A percentile compares a stretch with the other conserved stretches of the same genome.
These are phyloP conservation scores for Ogataea henricii DNA, from an alignment of 805 yeast genomes.

Conservation along the genomic window DNA sequence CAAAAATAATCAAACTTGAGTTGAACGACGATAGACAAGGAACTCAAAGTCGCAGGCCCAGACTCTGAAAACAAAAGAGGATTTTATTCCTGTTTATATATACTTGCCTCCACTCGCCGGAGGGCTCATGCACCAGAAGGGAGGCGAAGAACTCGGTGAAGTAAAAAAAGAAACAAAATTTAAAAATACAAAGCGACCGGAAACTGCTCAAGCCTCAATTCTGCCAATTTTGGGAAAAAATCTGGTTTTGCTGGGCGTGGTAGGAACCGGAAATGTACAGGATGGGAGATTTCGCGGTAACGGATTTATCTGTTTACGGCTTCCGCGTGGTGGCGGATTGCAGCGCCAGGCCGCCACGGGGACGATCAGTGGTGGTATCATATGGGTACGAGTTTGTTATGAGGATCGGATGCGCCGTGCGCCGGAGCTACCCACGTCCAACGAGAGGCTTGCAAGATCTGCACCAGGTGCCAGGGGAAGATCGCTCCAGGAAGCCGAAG, in stretches of 20 bases:
- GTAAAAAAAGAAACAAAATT: conserved; percentile 5
- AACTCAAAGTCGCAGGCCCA: neutral
- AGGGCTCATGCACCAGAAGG: conserved; percentile 4
- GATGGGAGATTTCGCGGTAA: neutral
- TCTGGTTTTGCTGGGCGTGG: neutral
- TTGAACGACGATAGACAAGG: neutral
- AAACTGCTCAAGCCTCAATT: conserved; percentile 7
- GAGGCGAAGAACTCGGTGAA: conserved; percentile 1
- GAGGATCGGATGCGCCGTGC: neutral
- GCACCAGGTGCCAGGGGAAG: neutral
- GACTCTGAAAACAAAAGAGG: neutral
- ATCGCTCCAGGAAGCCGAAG: neutral
- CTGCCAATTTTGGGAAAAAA: neutral
- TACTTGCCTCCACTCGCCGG: conserved; percentile 2
- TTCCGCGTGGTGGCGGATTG: neutral
- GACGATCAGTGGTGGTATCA: conserved; percentile 9
- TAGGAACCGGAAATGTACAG: conserved; percentile 1
- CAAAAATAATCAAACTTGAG: neutral
- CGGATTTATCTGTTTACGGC: neutral
- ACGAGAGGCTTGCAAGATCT: neutral
- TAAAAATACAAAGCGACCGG: neutral
- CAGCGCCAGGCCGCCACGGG: conserved; percentile 1
- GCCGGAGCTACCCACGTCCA: neutral
- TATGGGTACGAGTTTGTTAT: neutral
- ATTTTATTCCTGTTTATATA: conserved; percentile 5